Evolutionary conservation across 495 filamentous ascomycete genomes (phyloP), one percentile per base, ranked within the genome.

Genomic region (Aspergillus steynii): DNA sequence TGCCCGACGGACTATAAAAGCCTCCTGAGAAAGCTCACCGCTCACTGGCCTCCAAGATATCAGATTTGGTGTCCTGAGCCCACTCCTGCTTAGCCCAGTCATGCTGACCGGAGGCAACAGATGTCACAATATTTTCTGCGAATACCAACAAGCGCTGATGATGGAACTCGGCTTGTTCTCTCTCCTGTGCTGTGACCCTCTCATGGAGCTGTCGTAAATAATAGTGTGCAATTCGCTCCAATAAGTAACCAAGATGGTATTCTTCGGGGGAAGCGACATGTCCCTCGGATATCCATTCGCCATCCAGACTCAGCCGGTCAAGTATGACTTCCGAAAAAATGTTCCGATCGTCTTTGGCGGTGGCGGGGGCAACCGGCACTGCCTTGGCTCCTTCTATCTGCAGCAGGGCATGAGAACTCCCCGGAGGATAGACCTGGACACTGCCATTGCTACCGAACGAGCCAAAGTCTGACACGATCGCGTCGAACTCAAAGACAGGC

Each of bases 181-280:
- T 25, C 29, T 55, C 28, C 9, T 25, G 7, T 4, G 20, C 2
- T 8, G 29, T 29, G 29, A 55, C 32, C 2, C 31, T 25, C 20
- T 15, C 5, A 15, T 55, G 20, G 26, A 29, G 31, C 32, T 29
- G 20, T 10, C 52, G 28, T 4, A 55, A 12, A 3, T 55, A 55
- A 37, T 31, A 55, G n/a, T 55, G 31, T 3, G 52, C 28, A 8
- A 55, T 8, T 31, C 52, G 29, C 52, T 55, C 52, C 25, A 50
- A 29, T n/a, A 29, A 14, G 27, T 50, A 50, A 4, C 9, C 25
- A 26, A 50, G 48, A 27, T 27, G 12, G 9, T 29, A 50, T 6
- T 8, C 20, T 50, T 50, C 48, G 5, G 48, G 1, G 1, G 20
- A 26, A 7, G 25, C 48, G 26, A 9, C 12, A 5, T 54, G 52